Percentiles rank a stretch among this genome's conserved stretches.
phyloP scores from a whole-genome alignment of 2,329 filamentous ascomycete species.

The Penicillium crustosum region DNA sequence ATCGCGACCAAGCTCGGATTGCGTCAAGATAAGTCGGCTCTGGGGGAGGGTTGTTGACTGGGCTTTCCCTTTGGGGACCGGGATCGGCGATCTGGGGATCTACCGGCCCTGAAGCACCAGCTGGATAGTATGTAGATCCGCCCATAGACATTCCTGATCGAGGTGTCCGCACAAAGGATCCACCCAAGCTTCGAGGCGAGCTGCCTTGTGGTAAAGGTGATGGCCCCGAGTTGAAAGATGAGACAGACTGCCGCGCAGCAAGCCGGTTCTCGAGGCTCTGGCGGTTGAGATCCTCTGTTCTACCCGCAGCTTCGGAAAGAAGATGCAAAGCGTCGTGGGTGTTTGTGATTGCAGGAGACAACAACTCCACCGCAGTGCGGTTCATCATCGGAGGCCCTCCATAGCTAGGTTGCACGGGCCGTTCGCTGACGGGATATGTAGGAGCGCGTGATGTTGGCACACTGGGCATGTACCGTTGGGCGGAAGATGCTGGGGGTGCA shows the following conservation, averaged over 20 bases:
- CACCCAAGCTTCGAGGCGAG: slow-evolving; percentile 36
- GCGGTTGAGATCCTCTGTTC: slow-evolving; percentile 51
- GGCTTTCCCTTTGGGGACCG: slow-evolving; percentile 28
- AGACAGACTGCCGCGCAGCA: slow-evolving; percentile 38
- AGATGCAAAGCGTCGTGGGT: slow-evolving; percentile 91
- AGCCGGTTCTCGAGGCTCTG: slow-evolving; percentile 51
- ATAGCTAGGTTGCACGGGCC: slow-evolving; percentile 26
- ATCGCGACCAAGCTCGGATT: slow-evolving; percentile 82
- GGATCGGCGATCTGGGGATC: slow-evolving; percentile 31
- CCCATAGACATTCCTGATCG: slow-evolving; percentile 49
- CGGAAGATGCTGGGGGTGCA: slow-evolving; percentile 22
- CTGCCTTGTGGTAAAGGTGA: slow-evolving; percentile 38
- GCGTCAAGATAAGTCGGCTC: slow-evolving; percentile 59
- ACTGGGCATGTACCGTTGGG: slow-evolving; percentile 32
- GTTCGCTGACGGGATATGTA: slow-evolving; percentile 28
- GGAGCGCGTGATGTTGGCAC: slow-evolving; percentile 26
- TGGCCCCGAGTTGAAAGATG: slow-evolving; percentile 41
- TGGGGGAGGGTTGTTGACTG: slow-evolving; percentile 26
- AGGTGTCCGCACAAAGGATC: slow-evolving; percentile 37
- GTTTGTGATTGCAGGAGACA: slow-evolving; percentile 73
- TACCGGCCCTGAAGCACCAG: slow-evolving; percentile 26
- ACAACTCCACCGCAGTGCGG: slow-evolving; percentile 58
- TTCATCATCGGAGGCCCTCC: slow-evolving; percentile 60
- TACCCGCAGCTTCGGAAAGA: slow-evolving; percentile 76
- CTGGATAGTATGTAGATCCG: slow-evolving; percentile 50